A percentile compares a stretch with the other conserved stretches of the same genome.
Conservation (phyloP, 2,329 filamentous ascomycete genomes). For the Falciphora oryzae region DNA sequence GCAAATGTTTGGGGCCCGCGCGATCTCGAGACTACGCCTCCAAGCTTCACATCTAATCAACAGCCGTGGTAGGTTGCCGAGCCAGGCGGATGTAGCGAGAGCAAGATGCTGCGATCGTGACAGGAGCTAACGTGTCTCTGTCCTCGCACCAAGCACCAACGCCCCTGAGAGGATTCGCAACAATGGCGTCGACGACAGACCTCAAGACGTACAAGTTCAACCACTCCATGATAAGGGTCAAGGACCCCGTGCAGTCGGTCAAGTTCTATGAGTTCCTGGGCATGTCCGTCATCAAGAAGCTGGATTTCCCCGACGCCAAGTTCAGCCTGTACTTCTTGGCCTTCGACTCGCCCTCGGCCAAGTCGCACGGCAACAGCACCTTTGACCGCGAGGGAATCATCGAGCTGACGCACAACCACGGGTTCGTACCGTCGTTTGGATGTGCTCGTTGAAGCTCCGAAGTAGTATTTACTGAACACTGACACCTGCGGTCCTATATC, state of each 20-base stretch:
- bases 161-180: constrained; percentile 28
- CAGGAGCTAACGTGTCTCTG: neutral
- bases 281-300: constrained; percentile 75
- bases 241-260: constrained; percentile 85
- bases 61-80: neutral
- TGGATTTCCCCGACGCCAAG: constrained; percentile 78
- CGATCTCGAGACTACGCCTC: constrained; percentile 22
- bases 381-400: constrained; percentile 87
- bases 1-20: constrained; percentile 25
- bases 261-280: constrained; percentile 94
- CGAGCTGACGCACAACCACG: constrained; percentile 66
- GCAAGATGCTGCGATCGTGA: neutral
- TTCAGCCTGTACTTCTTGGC: constrained; percentile 96
- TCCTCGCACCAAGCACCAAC: neutral
- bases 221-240: constrained; percentile 91
- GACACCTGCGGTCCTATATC: neutral
- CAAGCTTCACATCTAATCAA: constrained; percentile 14
- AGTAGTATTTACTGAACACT: neutral
- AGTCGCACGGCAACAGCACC: constrained; percentile 63
- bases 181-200: constrained; percentile 67
- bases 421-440: neutral
- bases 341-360: constrained; percentile 71
- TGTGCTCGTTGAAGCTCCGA: neutral
- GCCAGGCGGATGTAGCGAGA: neutral
- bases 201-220: constrained; percentile 75